Percentiles rank a stretch among this genome's conserved stretches.
phyloP scores from a whole-genome alignment of 257 asterid genomes.

The Nicotiana attenuata region DNA sequence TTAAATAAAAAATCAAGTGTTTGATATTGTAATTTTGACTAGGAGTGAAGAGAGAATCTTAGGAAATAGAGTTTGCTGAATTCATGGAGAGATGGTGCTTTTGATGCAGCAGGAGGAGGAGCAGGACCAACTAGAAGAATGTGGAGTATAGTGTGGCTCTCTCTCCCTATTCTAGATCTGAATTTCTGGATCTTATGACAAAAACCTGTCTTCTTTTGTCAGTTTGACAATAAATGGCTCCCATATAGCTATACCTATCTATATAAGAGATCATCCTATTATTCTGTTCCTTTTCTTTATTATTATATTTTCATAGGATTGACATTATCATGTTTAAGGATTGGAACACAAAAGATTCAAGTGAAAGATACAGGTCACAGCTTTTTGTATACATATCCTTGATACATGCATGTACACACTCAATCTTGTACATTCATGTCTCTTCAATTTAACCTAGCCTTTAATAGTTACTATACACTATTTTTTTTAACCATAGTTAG shows the following conservation, averaged over 20 bases:
- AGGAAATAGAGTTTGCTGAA: conserved; percentile 19
- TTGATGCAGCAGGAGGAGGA: background rate
- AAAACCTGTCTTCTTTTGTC: background rate
- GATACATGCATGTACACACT: background rate
- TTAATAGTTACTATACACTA: too few species aligned
- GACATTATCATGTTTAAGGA: conserved; percentile 12
- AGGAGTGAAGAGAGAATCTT: conserved; percentile 5
- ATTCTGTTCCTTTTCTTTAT: background rate
- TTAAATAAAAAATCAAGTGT: background rate
- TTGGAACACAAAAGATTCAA: background rate
- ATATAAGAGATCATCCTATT: conserved; percentile 1
- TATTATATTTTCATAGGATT: conserved; percentile 3
- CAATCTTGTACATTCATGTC: background rate
- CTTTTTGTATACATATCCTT: background rate
- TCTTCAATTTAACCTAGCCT: background rate
- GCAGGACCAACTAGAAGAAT: background rate
- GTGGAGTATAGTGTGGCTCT: background rate
- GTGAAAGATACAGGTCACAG: background rate
- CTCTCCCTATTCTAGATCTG: conserved; percentile 7
- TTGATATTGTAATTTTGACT: background rate
- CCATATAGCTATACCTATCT: background rate
- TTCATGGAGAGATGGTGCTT: conserved; percentile 13
- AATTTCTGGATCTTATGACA: conserved; percentile 10
- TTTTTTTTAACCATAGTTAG: background rate
- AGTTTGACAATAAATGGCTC: background rate